Percentiles rank a stretch among this genome's conserved stretches.
Conservation (phyloP, 2,329 filamentous ascomycete species). For the Fusarium pseudonygamai region DNA sequence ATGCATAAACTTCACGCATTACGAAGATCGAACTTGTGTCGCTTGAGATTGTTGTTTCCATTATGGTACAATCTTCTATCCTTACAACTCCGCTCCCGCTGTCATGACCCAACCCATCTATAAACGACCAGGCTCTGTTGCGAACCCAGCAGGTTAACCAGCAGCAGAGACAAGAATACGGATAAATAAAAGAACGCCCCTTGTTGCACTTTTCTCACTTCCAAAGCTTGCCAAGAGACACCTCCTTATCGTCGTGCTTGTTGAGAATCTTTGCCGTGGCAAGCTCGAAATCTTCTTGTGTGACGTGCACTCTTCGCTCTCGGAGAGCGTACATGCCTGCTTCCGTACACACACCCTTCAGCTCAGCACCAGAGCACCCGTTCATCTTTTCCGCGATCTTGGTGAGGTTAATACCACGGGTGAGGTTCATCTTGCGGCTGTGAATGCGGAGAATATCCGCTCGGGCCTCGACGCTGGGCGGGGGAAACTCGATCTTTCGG, state of each 20-base stretch:
- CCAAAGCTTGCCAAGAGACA: conserved; percentile 86
- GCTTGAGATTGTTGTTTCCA: conserved; percentile 25
- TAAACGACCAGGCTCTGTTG: conserved; percentile 33
- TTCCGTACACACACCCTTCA: conserved; percentile 99
- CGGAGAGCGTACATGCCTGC: conserved; percentile 98
- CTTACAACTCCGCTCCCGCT: conserved; percentile 47
- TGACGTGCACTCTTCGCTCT: conserved; percentile 96
- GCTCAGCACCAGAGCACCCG: conserved; percentile 94
- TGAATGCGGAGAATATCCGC: conserved; percentile 98
- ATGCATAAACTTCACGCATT: background rate
- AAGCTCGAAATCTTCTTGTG: conserved; percentile 98
- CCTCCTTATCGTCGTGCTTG: conserved; percentile 99
- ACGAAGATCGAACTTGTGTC: conserved; percentile 3
- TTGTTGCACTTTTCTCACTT: conserved; percentile 47
- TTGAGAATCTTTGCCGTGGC: conserved; percentile 99
- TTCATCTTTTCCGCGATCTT: conserved; percentile 99
- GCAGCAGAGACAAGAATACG: conserved; percentile 36
- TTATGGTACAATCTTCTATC: conserved; percentile 49
- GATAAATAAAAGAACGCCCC: conserved; percentile 32
- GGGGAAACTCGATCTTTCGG: conserved; percentile 98
- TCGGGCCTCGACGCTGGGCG: conserved; percentile 93
- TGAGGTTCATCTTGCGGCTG: conserved; percentile 98
- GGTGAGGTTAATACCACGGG: conserved; percentile 93
- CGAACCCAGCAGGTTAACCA: conserved; percentile 33
- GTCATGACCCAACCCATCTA: conserved; percentile 42